Evolutionary conservation across 2,329 filamentous ascomycete species (phyloP), one percentile per base, ranked within the genome.

Genomic region (Volutella citrinella): DNA sequence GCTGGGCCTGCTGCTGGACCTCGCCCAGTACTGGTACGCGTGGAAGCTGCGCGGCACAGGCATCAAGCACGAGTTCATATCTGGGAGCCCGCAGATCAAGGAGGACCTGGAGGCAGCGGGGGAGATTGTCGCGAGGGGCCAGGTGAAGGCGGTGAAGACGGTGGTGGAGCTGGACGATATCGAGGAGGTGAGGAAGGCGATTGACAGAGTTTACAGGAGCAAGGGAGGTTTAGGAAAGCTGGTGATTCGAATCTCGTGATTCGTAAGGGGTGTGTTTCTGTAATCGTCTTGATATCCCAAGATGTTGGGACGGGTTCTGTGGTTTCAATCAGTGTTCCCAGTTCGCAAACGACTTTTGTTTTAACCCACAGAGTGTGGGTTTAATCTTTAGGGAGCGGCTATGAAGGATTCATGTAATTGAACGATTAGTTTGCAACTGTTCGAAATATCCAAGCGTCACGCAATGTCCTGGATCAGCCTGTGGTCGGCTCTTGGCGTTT

Each of bases 41-140:
- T 67, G 65, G 49, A 57, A 62, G 50, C 46, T 71, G 4, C 46
- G 61, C 10, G 68, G 72, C 5, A 74, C 70, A 9, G 54, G 54
- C 4, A 62, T 73, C 26, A 55, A 59, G 42, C 63, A 70, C 28
- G 60, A 61, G 10, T 65, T 72, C 21, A 47, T 73, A 19, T 74
- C 72, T 5, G 69, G 68, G 0, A 52, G 72, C 14, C 54, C 60
- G 1, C 58, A 63, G 3, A 49, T 49, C 12, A 48, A 63, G 4
- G 63, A 65, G 45, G 68, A 71, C 21, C 35, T 72, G 32, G 68
- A 73, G 40, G 51, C 42, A 33, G 54, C 61, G 2, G 63, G 61
- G 1, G 63, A 64, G 33, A 49, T 65, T 16, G 46, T 72, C 26
- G 68, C 66, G 0, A 49, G 48, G 10, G 65, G 64, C 0, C 68